These are phyloP conservation scores for Candolleomyces efflorescens DNA, from an alignment of 768 basidiomycete species.

Conservation along the genomic window DNA sequence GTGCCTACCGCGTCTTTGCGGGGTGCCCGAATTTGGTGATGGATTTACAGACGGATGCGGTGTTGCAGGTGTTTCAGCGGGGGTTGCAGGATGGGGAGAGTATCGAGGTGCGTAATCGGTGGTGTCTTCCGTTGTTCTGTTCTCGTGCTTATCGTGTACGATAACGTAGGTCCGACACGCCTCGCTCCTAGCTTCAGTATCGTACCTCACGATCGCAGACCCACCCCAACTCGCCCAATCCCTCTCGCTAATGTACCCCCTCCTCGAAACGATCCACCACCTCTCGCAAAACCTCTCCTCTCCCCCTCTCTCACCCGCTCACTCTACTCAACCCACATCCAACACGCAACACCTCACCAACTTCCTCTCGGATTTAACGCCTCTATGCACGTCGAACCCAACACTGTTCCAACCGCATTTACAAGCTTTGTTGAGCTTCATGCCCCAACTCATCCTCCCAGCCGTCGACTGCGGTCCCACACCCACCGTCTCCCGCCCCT, in stretches of 20 bases:
- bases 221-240: slow-evolving; percentile 57
- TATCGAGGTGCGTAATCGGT: slow-evolving; percentile 48
- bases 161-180: slow-evolving; percentile 71
- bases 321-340: slow-evolving; percentile 21
- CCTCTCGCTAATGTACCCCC: slow-evolving; percentile 56
- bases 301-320: slow-evolving; percentile 19
- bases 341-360: slow-evolving; percentile 50
- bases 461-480: slow-evolving; percentile 45
- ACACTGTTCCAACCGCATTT: slow-evolving; percentile 74
- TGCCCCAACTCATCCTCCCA: slow-evolving; percentile 69
- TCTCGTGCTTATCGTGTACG: too few species aligned
- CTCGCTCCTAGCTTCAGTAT: slow-evolving; percentile 63
- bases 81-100: slow-evolving; percentile 66
- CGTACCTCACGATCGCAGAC: slow-evolving; percentile 65
- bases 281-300: slow-evolving; percentile 38
- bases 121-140: too few species aligned
- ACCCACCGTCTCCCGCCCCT: slow-evolving; percentile 44
- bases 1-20: slow-evolving; percentile 68
- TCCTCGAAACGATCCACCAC: slow-evolving; percentile 69
- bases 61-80: slow-evolving; percentile 59
- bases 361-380: slow-evolving; percentile 67
- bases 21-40: slow-evolving; percentile 73
- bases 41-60: slow-evolving; percentile 70
- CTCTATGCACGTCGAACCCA: slow-evolving; percentile 64
- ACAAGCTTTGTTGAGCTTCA: slow-evolving; percentile 59